A percentile compares a stretch with the other conserved stretches of the same genome.
These are phyloP conservation scores for Arabidopsis thaliana DNA, from an alignment of 345 rosid genomes.

Conservation along the genomic window TAIR10.1 NC_003076.8:5323001-5323500, in stretches of 20 bases:
- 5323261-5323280: conserved; percentile 31
- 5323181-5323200: conserved; percentile 1
- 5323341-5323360: not conserved
- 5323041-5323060: not conserved
- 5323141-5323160: conserved; percentile 26
- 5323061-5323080: not conserved
- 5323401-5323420: conserved; percentile 74
- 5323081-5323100: not conserved
- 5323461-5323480: conserved; percentile 81
- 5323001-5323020: not conserved
- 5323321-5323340: conserved; percentile 19
- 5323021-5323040: conserved; percentile 2
- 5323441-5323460: conserved; percentile 50
- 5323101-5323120: not conserved
- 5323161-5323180: not conserved
- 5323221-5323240: conserved; percentile 40
- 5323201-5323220: conserved; percentile 24
- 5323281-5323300: conserved; percentile 37
- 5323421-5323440: conserved; percentile 57
- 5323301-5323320: conserved; percentile 13
- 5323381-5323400: conserved; percentile 70
- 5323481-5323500: conserved; percentile 79
- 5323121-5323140: not conserved
- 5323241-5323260: conserved; percentile 17
- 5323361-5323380: conserved; percentile 29